Base-by-base conservation (phyloP, 768 basidiomycete genomes). In the Russula sp. region DNA sequence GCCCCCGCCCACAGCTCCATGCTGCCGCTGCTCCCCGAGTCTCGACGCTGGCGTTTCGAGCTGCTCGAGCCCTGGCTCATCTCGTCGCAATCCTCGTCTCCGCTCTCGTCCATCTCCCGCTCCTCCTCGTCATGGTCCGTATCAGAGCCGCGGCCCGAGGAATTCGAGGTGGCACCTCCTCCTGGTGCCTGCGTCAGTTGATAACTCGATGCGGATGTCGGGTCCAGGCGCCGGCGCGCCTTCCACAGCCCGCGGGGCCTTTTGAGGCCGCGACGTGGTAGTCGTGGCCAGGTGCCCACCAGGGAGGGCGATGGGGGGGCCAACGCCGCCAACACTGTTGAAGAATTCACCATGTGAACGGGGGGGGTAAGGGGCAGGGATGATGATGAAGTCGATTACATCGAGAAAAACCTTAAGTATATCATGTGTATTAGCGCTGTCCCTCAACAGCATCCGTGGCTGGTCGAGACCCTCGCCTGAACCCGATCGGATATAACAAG, bases 41-140 rank as follows among this genome's bases (percentile, higher is more conserved):
- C 70, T 8, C 70, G 63, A 7, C 73, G 71, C 63, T 72, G 73
- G 34, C 63, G 63, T 50, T 69, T 70, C 9, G 65, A 68, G 53
- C 59, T 63, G 67, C 63, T 57, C 64, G 63, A 68, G 55, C 59
- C 61, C 63, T 70, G 67, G 64, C 66, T 63, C 55, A 60, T 31
- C 32, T 68, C 66, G 64, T 70, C 68, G n/a, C 59, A 68, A 22
- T 67, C 58, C 20, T 34, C 55, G 2, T 56, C 61, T 6, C 44
- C 56, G 40, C 56, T 34, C 44, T 61, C 59, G 18, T 61, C 42
- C 51, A 22, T 50, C 59, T 57, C 37, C 52, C 42, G 11, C 50
- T 56, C 62, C 9, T 59, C 47, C 32, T 57, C 50, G 16, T 59
- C 44, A n/a, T 32, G 55, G 20, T 64, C 58, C 31, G 53, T 64